Base-by-base conservation (phyloP, 208 protist genomes). In the Jaenimonas drosophilae region DNA sequence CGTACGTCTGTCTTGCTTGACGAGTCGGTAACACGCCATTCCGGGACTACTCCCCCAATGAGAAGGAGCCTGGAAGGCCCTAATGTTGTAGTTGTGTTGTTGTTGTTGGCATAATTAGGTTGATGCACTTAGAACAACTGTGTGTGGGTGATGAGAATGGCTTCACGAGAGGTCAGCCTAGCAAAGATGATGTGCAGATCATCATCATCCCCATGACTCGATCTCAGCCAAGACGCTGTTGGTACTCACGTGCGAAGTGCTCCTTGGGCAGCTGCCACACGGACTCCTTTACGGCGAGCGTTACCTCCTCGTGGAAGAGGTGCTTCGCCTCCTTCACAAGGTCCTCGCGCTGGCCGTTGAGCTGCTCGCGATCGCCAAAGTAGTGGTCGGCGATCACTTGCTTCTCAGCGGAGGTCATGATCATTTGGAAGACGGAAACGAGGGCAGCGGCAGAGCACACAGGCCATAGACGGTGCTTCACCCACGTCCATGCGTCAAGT, bases 331-430 rank as follows among this genome's bases (percentile, higher is more conserved):
- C 75, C 46, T 36, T 46, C 33, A 80, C 37, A 1, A 74, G 48
- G 29, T 80, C 66, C 7, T 69, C 59, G 24, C 64, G 47, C 48
- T 75, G 39, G 37, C 60, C 38, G 14, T 61, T 57, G 17, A 61
- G 58, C 25, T 43, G 23, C 47, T 54, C 57, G 30, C 46, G 54
- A 9, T 54, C 49, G 28, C 83, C 83, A 54, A 71, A 88, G 55
- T 81, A 78, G 66, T 87, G 69, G 41, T 92, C 84, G 3, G 84
- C 84, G 9, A 92, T 12, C 4, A 83, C 84, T 54, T 92, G 84
- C 64, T 92, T 92, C 58, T 92, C 84, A 11, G 75, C 70, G 21
- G 79, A 59, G 25, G 64, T 30, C 26, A 70, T 73, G 39, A 92
- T 64, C 73, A 86, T 79, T 42, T 72, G 63, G 31, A 92, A 80